Percentiles rank a stretch among this genome's conserved stretches.
Evolutionary conservation across 2,329 filamentous ascomycete species (phyloP).

Genomic region (Periconia digitata): DNA sequence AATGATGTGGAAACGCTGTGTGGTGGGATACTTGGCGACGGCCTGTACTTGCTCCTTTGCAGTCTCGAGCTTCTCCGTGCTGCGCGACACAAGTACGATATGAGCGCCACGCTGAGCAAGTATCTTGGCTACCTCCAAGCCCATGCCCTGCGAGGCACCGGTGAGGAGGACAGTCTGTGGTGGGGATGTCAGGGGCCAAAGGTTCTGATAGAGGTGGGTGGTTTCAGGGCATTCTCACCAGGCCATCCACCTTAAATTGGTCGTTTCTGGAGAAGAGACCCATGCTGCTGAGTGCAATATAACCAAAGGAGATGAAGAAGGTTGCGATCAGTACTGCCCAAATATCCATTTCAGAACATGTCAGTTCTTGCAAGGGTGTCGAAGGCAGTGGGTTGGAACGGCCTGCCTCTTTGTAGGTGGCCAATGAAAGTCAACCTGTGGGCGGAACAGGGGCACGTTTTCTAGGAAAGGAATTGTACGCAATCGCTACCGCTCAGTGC

Average conservation of each 20-base stretch:
- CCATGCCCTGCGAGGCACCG: constrained; percentile 92
- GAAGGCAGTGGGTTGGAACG: not conserved
- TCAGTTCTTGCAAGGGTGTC: not conserved
- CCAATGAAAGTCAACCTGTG: too few species aligned
- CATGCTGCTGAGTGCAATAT: constrained; percentile 58
- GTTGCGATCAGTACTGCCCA: constrained; percentile 26
- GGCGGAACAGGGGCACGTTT: too few species aligned
- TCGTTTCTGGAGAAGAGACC: constrained; percentile 69
- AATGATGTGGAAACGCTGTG: constrained; percentile 81
- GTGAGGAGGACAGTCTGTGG: constrained; percentile 82
- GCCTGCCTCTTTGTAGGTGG: too few species aligned
- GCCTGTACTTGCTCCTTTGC: constrained; percentile 69
- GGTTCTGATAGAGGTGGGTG: not conserved
- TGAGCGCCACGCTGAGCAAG: constrained; percentile 83
- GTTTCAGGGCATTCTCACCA: constrained; percentile 56
- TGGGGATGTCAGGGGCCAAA: not conserved
- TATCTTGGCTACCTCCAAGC: constrained; percentile 70
- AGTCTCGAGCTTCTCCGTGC: constrained; percentile 69
- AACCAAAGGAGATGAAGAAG: constrained; percentile 38
- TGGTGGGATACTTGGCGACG: constrained; percentile 63
- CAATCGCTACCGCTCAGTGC: too few species aligned
- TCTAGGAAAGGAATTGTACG: too few species aligned
- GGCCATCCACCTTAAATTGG: constrained; percentile 81
- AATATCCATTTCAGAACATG: constrained; percentile 18
- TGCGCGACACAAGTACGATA: constrained; percentile 81